Base-by-base conservation (phyloP, 345 rosid species). In the Bretschneidera sinensis region DNA sequence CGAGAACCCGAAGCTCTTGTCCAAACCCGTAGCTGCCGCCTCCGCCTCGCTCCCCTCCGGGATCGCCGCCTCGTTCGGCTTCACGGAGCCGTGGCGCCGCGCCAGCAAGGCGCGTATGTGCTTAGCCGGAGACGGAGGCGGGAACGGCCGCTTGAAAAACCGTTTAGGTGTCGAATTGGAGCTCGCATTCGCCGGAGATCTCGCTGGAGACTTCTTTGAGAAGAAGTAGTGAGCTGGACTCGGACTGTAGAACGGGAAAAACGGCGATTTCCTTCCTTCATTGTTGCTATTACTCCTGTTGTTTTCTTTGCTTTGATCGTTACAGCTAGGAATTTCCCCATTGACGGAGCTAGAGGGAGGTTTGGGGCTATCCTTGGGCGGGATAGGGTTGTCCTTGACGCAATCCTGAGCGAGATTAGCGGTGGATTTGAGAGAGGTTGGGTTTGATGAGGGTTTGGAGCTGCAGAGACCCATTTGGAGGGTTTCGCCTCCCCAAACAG, bases 111-210 rank as follows among this genome's bases (percentile, higher is more conserved):
- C 84, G 64, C 80, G 72, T 43, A 94, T 86, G 72, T 94, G 96
- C 76, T 86, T 94, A 3, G 99, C 96, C n/a, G 97, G 99, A 1
- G 97, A 90, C 0, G 96, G 99, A 33, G 99, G 97, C 1, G 96
- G 96, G 61, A 92, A 87, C 4, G 95, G 90, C 35, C 83, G 66
- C 66, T 71, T 85, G 73, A 94, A 94, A 67, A 88, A 72, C 64
- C 96, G 59, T 48, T 63, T 81, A 1, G 97, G 99, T 7, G 97
- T 94, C 1, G 96, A 80, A 69, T 78, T 82, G 9, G 62, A 81
- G 60, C 87, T 85, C n/a, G 71, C 60, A 24, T 51, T 69, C 71
- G 88, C 84, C 71, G 98, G 78, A 67, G 89, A 82, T 69, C 83
- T 88, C 63, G 73, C 87, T 65, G 87, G 84, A 62, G 95, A 82